Base-by-base conservation (phyloP, 345 rosid genomes). In the Isatis tinctoria region DNA sequence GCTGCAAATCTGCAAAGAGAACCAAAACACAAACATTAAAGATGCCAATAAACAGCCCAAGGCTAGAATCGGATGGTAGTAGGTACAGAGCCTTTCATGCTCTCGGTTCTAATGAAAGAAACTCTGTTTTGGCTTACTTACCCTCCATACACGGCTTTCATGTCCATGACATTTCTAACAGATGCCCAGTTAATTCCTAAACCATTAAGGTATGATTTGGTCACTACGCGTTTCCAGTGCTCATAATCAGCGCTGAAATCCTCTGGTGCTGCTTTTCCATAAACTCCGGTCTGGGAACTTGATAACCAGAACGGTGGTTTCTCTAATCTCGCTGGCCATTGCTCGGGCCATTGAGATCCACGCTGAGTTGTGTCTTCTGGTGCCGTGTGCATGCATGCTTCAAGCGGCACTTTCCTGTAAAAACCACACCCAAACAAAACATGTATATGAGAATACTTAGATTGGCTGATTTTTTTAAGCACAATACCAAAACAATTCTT, bases 131-230 rank as follows among this genome's bases (percentile, higher is more conserved):
- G 64, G 30, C 61, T 47, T 43, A 65, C 88, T 84, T 86, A 88
- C 98, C 98, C 98, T 84, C 98, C 98, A 65, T 95, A 95, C 67
- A 90, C 81, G 54, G 98, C 74, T 80, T 88, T 88, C 98, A 95
- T 92, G 94, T 92, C 99, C 98, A 95, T 95, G 72, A 86, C 94
- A 80, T 87, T 92, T 75, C 99, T 85, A 65, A 92, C 94, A 32
- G 80, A 16, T 72, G 84, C 81, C 99, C 98, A 92, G 83, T 90
- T 86, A 62, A 95, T 85, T 65, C 97, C 98, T 65, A 95, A 61
- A 41, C 97, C 98, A 52, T 72, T 90, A 40, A 88, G 73, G 79
- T 95, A 95, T 13, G 98, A 87, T 72, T 87, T 87, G 61, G 88
- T 84, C 54, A 95, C 97, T 14, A 92, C 97, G 20, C 86, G 84